These are phyloP conservation scores for Ceratocystis eucalypticola DNA, from an alignment of 2,329 filamentous ascomycete species.

Conservation along the genomic window DNA sequence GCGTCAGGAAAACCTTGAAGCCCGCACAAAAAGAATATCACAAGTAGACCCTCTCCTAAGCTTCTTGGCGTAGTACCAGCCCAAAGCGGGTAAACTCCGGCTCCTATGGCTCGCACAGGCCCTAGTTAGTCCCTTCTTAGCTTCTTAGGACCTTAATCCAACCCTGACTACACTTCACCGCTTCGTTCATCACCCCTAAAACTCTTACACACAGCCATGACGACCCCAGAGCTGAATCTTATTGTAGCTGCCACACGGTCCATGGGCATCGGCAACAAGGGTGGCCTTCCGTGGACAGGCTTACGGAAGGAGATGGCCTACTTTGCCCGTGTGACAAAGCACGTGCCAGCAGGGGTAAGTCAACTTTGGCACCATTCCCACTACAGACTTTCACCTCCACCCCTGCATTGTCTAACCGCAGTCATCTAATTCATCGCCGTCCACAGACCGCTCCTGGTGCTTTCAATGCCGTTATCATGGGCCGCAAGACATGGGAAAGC, in stretches of 20 bases:
- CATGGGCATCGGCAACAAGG: slow-evolving; percentile 75
- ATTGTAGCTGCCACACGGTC: slow-evolving; percentile 83
- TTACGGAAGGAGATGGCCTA: slow-evolving; percentile 88
- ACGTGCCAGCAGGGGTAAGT: slow-evolving; percentile 34
- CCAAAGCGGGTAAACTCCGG: neutral
- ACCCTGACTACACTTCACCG: neutral
- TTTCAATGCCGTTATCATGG: slow-evolving; percentile 81
- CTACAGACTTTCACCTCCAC: neutral
- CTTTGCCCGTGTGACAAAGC: slow-evolving; percentile 79
- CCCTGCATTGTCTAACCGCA: neutral
- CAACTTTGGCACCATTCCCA: neutral
- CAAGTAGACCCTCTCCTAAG: too few relatives aligned
- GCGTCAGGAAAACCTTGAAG: too few relatives aligned
- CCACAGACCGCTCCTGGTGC: slow-evolving; percentile 26
- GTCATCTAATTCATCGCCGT: neutral
- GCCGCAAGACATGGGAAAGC: slow-evolving; percentile 89
- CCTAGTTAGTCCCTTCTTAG: neutral
- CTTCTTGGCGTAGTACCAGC: neutral
- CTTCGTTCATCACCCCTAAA: neutral
- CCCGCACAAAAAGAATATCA: too few relatives aligned
- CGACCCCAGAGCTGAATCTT: slow-evolving; percentile 54
- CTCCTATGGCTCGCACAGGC: neutral
- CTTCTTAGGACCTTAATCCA: neutral
- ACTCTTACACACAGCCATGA: neutral
- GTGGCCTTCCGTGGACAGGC: slow-evolving; percentile 75